These are phyloP conservation scores for Talaromyces amestolkiae DNA, from an alignment of 2,329 filamentous ascomycete species.

Conservation along the genomic window DNA sequence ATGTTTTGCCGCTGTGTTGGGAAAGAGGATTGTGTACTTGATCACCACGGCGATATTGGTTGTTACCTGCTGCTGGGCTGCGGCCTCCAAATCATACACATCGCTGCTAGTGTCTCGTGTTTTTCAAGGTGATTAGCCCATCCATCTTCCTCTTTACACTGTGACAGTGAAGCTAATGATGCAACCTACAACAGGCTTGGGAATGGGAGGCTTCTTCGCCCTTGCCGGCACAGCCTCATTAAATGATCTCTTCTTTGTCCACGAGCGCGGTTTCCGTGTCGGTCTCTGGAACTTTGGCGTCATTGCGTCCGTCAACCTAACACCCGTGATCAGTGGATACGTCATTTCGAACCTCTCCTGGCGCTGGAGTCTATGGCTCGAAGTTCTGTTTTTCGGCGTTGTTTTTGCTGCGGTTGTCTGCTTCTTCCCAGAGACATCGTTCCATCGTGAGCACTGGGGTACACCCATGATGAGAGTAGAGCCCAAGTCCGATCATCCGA, in stretches of 20 bases:
- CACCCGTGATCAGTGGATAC: background rate
- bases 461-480: background rate
- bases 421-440: background rate
- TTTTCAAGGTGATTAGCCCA: background rate
- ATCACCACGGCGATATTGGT: background rate
- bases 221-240: constrained; percentile 25
- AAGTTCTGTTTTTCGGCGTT: background rate
- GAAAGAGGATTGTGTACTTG: constrained; percentile 4
- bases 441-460: background rate
- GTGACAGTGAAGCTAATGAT: background rate
- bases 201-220: constrained; percentile 5
- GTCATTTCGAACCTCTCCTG: constrained; percentile 3
- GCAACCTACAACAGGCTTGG: background rate
- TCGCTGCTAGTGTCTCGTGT: constrained; percentile 1
- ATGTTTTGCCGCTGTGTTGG: background rate
- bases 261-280: constrained; percentile 40
- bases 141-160: background rate
- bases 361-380: constrained; percentile 1
- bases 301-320: constrained; percentile 4
- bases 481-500: background rate
- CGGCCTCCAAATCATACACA: background rate
- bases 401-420: background rate
- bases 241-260: constrained; percentile 50
- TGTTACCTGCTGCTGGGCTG: constrained; percentile 4
- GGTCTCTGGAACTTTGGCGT: constrained; percentile 2